These are phyloP conservation scores for Chondrus crispus DNA, from an alignment of 23 red algal species.

Conservation along the genomic window DNA sequence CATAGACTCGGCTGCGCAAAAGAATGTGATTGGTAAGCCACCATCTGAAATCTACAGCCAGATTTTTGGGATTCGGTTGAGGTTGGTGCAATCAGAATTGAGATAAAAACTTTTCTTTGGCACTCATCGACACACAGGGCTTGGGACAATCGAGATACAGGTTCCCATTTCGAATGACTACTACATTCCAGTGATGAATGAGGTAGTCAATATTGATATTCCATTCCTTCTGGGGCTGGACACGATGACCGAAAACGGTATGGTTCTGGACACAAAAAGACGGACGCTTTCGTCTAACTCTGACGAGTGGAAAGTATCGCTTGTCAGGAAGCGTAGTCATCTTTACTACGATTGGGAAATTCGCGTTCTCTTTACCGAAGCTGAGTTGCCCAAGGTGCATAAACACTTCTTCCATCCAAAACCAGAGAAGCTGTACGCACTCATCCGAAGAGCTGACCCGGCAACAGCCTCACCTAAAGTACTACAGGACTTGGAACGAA, in stretches of 20 bases:
- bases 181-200: neutral
- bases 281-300: neutral
- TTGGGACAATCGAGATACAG: neutral
- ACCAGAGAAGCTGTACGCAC: neutral
- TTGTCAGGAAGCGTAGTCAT: neutral
- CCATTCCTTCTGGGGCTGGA: constrained; percentile 19
- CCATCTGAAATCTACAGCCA: neutral
- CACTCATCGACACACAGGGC: neutral
- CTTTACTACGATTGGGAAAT: neutral
- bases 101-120: neutral
- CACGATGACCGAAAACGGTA: neutral
- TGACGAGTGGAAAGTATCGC: neutral
- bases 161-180: neutral
- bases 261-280: neutral
- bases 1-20: neutral
- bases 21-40: neutral
- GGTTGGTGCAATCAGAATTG: neutral
- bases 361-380: neutral
- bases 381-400: neutral
- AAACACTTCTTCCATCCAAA: constrained; percentile 21
- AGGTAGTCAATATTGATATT: neutral
- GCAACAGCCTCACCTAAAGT: neutral
- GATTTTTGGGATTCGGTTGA: neutral
- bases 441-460: neutral
- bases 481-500: neutral